These are phyloP conservation scores for Euphorbia pulcherrima DNA, from an alignment of 345 rosid species.

Conservation along the genomic window DNA sequence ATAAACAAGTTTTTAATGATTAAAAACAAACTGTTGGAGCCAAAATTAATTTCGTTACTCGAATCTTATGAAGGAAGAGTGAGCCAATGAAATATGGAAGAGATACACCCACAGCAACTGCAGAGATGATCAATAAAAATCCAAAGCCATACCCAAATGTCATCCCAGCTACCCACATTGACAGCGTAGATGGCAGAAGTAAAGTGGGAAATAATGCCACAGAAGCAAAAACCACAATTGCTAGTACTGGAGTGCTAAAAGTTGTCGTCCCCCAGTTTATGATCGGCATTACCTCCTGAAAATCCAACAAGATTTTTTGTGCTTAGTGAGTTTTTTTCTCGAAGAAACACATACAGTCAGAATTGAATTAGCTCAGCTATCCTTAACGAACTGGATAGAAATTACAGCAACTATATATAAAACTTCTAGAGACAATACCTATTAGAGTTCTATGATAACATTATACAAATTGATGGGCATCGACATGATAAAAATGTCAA, in stretches of 20 bases:
- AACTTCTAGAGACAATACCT: not conserved
- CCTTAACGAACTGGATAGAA: not conserved
- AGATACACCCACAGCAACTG: slow-evolving; percentile 66
- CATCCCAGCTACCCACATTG: slow-evolving; percentile 98
- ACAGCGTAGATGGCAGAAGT: slow-evolving; percentile 87
- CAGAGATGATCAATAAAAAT: slow-evolving; percentile 67
- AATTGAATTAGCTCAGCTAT: not conserved
- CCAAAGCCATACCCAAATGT: slow-evolving; percentile 94
- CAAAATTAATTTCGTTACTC: slow-evolving; percentile 45
- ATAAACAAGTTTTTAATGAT: not conserved
- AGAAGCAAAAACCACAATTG: slow-evolving; percentile 68
- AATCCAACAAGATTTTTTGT: not conserved
- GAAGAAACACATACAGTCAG: not conserved
- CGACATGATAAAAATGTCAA: not conserved
- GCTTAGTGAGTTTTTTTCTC: not conserved
- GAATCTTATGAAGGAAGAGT: slow-evolving; percentile 79
- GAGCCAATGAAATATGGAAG: slow-evolving; percentile 88
- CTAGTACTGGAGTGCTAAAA: slow-evolving; percentile 79
- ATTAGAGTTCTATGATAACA: not conserved
- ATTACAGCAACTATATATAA: too few species aligned
- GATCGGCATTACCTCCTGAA: slow-evolving; percentile 86
- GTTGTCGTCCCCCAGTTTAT: slow-evolving; percentile 86
- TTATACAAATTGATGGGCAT: not conserved
- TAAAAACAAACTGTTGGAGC: slow-evolving; percentile 5
- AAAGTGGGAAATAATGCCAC: slow-evolving; percentile 81